phyloP scores from a whole-genome alignment of 1,284 basidiomycete species.

The Volvariella volvacea region DNA sequence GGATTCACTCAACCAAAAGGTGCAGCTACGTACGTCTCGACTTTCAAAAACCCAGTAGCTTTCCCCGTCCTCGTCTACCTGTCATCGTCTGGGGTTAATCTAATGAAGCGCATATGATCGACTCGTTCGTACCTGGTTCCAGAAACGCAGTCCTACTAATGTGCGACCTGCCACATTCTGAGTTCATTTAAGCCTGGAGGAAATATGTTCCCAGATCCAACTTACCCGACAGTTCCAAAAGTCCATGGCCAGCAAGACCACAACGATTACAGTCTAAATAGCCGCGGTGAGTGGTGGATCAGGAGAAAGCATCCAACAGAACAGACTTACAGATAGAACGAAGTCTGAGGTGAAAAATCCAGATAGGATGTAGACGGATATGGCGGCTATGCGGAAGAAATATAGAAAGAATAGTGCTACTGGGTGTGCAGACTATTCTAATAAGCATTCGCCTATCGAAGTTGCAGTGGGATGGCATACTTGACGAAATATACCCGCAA shows the following conservation, averaged over 20 bases:
- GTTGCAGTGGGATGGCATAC: constrained; percentile 27
- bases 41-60: constrained; percentile 96
- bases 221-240: constrained; percentile 92
- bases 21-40: constrained; percentile 61
- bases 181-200: constrained; percentile 3
- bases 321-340: constrained; percentile 70
- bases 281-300: not conserved
- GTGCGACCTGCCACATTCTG: constrained; percentile 90
- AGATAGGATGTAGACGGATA: constrained; percentile 83
- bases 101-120: no score
- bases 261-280: constrained; percentile 79
- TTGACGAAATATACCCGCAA: constrained; percentile 71
- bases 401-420: constrained; percentile 79
- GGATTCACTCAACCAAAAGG: not conserved
- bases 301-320: not conserved
- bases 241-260: constrained; percentile 88
- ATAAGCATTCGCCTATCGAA: constrained; percentile 9
- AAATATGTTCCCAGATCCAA: constrained; percentile 3
- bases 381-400: constrained; percentile 79
- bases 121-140: constrained; percentile 88
- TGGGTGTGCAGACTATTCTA: constrained; percentile 72
- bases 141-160: constrained; percentile 87
- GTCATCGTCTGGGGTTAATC: no score
- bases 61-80: constrained; percentile 93
- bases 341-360: constrained; percentile 86